Evolutionary conservation across 2,329 filamentous ascomycete genomes (phyloP), one percentile per base, ranked within the genome.

Genomic region (Colletotrichum higginsianum): DNA sequence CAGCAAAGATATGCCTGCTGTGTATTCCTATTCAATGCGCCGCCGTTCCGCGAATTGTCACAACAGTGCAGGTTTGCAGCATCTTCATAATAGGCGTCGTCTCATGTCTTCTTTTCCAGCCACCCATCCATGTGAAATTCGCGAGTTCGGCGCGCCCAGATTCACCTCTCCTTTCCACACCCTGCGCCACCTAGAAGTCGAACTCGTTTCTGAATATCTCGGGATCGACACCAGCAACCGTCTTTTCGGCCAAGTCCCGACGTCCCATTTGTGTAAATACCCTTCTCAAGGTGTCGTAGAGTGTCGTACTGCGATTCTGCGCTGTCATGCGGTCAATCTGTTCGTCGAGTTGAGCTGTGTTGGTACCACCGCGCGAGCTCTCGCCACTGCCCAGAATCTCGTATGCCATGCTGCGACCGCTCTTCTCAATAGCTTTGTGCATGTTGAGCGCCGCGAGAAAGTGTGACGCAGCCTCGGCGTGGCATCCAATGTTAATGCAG

Each of bases 191-290:
- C 77, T 82, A 89, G 77, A 98, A 98, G 72, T 98, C 95, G 86
- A 98, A 96, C 79, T 98, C 95, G 69, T 91, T 90, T 78, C 95
- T 90, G 86, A 99, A 97, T 49, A 91, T 86, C 78, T 96, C 94
- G 35, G 98, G 92, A 83, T 98, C 94, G 85, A 99, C 96, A 35
- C 95, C 96, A 1, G 92, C 90, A 15, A 95, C 92, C 7, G 98
- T 96, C 84, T 91, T 89, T 80, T 98, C 95, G 3, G 93, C 93
- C 79, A 99, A 81, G 82, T 99, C 96, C 67, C 94, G 86, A 69
- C 96, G 86, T 2, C 93, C 93, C 96, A 99, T 98, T 84, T 97
- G 94, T 12, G 92, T 95, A 82, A 99, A 98, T n/a, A 98, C 96
- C 72, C 97, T 87, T 73, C 96, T 86, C 73, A 99, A 85, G 15